Base-by-base conservation (phyloP, 2,329 filamentous ascomycete genomes). In the Mollisia scopiformis region DNA sequence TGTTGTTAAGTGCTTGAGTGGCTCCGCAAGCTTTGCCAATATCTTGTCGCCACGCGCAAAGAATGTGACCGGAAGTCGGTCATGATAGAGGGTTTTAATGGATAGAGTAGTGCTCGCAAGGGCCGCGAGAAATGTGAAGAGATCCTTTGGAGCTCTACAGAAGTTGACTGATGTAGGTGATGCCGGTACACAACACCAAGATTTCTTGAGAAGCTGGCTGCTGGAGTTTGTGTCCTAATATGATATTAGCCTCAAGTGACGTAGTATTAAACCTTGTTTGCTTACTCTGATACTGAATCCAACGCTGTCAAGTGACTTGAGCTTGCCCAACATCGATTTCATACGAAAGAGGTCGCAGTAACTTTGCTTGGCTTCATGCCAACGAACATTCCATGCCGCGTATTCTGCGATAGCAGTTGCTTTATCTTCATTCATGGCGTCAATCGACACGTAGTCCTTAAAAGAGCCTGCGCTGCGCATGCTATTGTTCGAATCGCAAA, bases 11-110 rank as follows among this genome's bases (percentile, higher is more conserved):
- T 58, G 14, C 6, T 37, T 14, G 19, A 58, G 16, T 1, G 57
- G 33, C 2, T 14, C 11, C 6, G 37, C 3, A 7, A 37, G 28
- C 4, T 37, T 11, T n/a, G 13, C 10, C 3, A 41, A 28, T 19
- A 28, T 2, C 2, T 30, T 14, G 2, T 21, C 23, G 2, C 30
- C 3, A 14, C 28, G 21, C 3, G 13, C 30, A 28, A 58, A 54
- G 37, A 58, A 58, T 16, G 27, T 39, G 6, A 54, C 31, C 25
- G 57, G 33, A 2, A 58, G 25, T 30, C 46, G 23, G 31, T 54
- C 57, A 41, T 58, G 49, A 11, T 11, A 13, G 6, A 47, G 25
- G n/a, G 33, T 35, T 6, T 43, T n/a, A 2, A 33, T 13, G 1
- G 25, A 14, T 2, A 13, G 7, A 46, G 49, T 19, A 31, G 25